A percentile compares a stretch with the other conserved stretches of the same genome.
Evolutionary conservation across 2,329 filamentous ascomycete species (phyloP).

Genomic region (Cryphonectria parasitica): DNA sequence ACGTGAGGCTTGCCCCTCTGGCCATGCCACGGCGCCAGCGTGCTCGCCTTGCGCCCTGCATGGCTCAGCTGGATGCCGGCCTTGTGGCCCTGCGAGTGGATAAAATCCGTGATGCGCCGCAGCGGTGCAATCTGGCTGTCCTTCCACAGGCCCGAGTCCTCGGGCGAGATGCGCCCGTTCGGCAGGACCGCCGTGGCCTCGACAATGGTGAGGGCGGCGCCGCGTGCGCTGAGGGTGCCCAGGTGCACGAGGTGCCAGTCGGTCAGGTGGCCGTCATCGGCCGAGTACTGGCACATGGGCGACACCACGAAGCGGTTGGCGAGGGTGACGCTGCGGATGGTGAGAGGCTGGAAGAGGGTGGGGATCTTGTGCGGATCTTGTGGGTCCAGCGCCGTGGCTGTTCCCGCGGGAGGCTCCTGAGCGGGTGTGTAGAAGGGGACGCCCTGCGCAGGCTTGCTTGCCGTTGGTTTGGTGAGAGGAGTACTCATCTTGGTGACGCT

Average conservation of each 20-base stretch:
- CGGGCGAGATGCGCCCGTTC: slow-evolving; percentile 81
- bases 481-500: neutral
- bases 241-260: slow-evolving; percentile 76
- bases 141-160: slow-evolving; percentile 81
- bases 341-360: slow-evolving; percentile 60
- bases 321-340: slow-evolving; percentile 56
- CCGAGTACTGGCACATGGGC: slow-evolving; percentile 66
- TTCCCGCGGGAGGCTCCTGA: slow-evolving; percentile 56
- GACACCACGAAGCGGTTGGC: slow-evolving; percentile 62
- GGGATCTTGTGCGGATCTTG: slow-evolving; percentile 45
- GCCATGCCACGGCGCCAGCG: slow-evolving; percentile 67
- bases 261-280: slow-evolving; percentile 69
- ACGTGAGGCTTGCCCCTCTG: slow-evolving; percentile 50
- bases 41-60: slow-evolving; percentile 71
- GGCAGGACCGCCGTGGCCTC: slow-evolving; percentile 78
- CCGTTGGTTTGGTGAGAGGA: slow-evolving; percentile 32
- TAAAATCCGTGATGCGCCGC: slow-evolving; percentile 73
- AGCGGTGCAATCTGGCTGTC: slow-evolving; percentile 79
- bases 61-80: slow-evolving; percentile 82
- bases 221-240: slow-evolving; percentile 76
- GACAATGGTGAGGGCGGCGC: slow-evolving; percentile 73
- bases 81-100: slow-evolving; percentile 76
- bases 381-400: slow-evolving; percentile 40
- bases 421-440: slow-evolving; percentile 59
- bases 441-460: slow-evolving; percentile 47